Percentiles rank a stretch among this genome's conserved stretches.
phyloP scores from a whole-genome alignment of 2,329 filamentous ascomycete species.

The Aspergillus transmontanensis region DNA sequence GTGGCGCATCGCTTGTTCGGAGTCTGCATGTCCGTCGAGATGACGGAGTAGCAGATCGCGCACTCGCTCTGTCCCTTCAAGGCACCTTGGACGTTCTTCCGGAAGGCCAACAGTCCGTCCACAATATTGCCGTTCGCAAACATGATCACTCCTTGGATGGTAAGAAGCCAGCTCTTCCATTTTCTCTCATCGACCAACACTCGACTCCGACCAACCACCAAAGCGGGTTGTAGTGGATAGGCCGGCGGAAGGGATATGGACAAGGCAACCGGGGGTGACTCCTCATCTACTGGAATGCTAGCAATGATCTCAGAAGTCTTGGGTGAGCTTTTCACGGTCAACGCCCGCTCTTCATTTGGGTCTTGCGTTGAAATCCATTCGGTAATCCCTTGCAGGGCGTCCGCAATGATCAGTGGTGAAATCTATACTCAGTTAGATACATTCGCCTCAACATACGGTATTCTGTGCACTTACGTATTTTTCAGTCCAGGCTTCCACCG shows the following conservation, averaged over 20 bases:
- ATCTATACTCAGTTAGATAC: constrained; percentile 34
- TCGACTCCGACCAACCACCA: constrained; percentile 75
- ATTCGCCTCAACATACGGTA: constrained; percentile 37
- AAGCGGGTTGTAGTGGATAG: constrained; percentile 80
- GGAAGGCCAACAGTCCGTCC: constrained; percentile 83
- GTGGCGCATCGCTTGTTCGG: constrained; percentile 90
- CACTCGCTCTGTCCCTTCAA: constrained; percentile 94
- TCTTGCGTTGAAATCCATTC: constrained; percentile 49
- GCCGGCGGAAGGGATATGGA: constrained; percentile 76
- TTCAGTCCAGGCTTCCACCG: constrained; percentile 82
- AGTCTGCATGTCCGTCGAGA: constrained; percentile 83
- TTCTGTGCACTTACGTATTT: constrained; percentile 73
- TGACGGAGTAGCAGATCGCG: constrained; percentile 94
- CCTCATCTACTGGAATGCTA: constrained; percentile 85
- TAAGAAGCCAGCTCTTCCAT: constrained; percentile 89
- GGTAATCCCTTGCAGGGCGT: constrained; percentile 42
- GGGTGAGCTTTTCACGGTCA: constrained; percentile 71
- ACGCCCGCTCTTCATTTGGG: constrained; percentile 53
- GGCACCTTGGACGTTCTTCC: constrained; percentile 81
- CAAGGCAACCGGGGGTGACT: constrained; percentile 77
- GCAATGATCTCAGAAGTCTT: constrained; percentile 76
- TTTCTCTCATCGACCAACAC: constrained; percentile 88
- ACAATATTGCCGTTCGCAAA: constrained; percentile 88
- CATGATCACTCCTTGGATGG: constrained; percentile 87
- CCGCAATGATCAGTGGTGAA: constrained; percentile 44